Evolutionary conservation across 2,329 filamentous ascomycete genomes (phyloP).

Genomic region (Pseudocercospora fuligena): DNA sequence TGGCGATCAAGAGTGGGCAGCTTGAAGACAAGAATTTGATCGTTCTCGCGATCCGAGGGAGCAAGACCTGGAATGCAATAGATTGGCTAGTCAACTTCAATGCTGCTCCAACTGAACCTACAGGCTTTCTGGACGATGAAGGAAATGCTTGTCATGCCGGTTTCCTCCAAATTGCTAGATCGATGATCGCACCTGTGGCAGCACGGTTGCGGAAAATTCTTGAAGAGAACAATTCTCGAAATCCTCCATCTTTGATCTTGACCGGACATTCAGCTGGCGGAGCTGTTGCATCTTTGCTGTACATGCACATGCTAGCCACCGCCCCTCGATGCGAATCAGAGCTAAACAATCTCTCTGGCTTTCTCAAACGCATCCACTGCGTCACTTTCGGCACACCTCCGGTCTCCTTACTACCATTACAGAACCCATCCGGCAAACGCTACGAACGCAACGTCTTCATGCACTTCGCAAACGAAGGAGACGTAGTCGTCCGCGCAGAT

Average conservation of each 20-base stretch:
- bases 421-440: slow-evolving; percentile 55
- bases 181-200: slow-evolving; percentile 76
- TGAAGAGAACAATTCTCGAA: slow-evolving; percentile 70
- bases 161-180: slow-evolving; percentile 75
- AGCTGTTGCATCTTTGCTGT: slow-evolving; percentile 79
- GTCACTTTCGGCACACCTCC: slow-evolving; percentile 85
- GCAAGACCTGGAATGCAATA: slow-evolving; percentile 68
- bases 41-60: slow-evolving; percentile 83
- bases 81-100: slow-evolving; percentile 88
- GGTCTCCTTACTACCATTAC: slow-evolving; percentile 71
- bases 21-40: slow-evolving; percentile 79
- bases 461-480: slow-evolving; percentile 83
- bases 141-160: slow-evolving; percentile 81
- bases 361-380: slow-evolving; percentile 81
- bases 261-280: slow-evolving; percentile 88
- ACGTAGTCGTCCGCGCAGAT: slow-evolving; percentile 78
- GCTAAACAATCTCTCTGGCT: slow-evolving; percentile 69
- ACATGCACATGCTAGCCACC: slow-evolving; percentile 76
- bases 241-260: slow-evolving; percentile 73
- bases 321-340: slow-evolving; percentile 63
- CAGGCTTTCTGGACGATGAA: slow-evolving; percentile 74
- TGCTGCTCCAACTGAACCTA: slow-evolving; percentile 67
- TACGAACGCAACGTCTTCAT: slow-evolving; percentile 73
- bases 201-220: slow-evolving; percentile 70
- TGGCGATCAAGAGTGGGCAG: slow-evolving; percentile 80